Evolutionary conservation across 768 basidiomycete species (phyloP).

Genomic region (Tulasnella sp.): DNA sequence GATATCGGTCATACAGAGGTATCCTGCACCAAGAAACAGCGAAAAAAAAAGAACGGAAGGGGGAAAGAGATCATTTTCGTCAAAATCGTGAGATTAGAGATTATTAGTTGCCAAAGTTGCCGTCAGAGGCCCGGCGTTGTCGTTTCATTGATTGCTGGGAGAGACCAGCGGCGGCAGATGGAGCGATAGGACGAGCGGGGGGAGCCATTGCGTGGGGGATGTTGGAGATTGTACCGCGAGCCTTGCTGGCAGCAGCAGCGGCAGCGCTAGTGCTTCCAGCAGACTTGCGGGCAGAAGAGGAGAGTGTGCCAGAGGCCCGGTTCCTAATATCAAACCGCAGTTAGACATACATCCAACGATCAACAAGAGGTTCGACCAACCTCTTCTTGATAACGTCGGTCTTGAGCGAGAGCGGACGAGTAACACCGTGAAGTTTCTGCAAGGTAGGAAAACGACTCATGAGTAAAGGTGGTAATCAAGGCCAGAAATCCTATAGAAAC

Average conservation of each 20-base stretch:
- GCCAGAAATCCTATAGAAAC: constrained; percentile 43
- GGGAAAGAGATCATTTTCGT: constrained; percentile 16
- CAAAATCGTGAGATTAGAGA: not conserved
- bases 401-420: constrained; percentile 91
- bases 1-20: not conserved
- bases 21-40: constrained; percentile 16
- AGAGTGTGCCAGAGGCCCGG: constrained; percentile 20
- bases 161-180: not conserved
- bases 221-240: constrained; percentile 6
- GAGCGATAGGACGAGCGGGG: constrained; percentile 5
- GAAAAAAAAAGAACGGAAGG: not conserved
- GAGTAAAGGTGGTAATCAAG: constrained; percentile 17
- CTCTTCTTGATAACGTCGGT: constrained; percentile 98
- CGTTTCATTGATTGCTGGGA: constrained; percentile 32
- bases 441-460: constrained; percentile 6
- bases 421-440: constrained; percentile 95
- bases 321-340: constrained; percentile 6
- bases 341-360: not conserved
- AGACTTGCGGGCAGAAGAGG: constrained; percentile 28
- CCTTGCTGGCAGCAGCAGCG: constrained; percentile 27
- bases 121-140: constrained; percentile 32
- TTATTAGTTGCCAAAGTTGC: constrained; percentile 21
- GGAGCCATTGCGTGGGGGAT: constrained; percentile 6
- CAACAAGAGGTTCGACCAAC: constrained; percentile 47
- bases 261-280: constrained; percentile 23